phyloP scores from a whole-genome alignment of 164 flowering plant genomes.

The Akebia trifoliata region DNA sequence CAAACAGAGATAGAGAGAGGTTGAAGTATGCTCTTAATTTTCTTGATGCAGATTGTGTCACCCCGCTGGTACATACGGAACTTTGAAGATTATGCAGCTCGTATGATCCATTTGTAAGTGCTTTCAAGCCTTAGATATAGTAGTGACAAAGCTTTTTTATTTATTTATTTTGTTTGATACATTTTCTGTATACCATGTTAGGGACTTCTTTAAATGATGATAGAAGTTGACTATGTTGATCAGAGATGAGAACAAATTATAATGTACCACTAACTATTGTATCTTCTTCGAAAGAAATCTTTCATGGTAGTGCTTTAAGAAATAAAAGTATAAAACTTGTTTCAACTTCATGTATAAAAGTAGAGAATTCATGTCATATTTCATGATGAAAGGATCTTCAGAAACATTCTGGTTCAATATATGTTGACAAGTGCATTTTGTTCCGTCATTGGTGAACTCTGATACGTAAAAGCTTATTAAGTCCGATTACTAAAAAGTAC shows the following conservation, averaged over 20 bases:
- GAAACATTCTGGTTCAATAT: too few relatives aligned
- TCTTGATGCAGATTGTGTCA: constrained; percentile 54
- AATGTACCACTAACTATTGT: background rate
- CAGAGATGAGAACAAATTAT: background rate
- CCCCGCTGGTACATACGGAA: constrained; percentile 88
- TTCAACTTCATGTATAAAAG: background rate
- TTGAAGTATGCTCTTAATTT: background rate
- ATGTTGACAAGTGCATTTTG: background rate
- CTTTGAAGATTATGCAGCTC: constrained; percentile 48
- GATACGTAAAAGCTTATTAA: too few relatives aligned
- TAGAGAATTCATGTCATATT: background rate
- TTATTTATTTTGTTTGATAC: background rate
- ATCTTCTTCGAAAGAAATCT: background rate
- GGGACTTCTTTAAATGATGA: background rate
- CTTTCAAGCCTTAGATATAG: background rate
- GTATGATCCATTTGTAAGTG: constrained; percentile 87
- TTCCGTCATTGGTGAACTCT: too few relatives aligned
- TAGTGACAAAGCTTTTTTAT: too few relatives aligned
- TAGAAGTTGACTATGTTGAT: background rate
- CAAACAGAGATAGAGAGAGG: too few relatives aligned
- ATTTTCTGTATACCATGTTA: constrained; percentile 1
- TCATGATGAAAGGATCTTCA: background rate
- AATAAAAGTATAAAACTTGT: background rate
- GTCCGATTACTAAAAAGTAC: too few relatives aligned
- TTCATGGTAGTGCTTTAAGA: background rate